Percentiles rank a stretch among this genome's conserved stretches.
Evolutionary conservation across 371 early-diverging fungal species (phyloP).

Genomic region (Mortierella sp.): DNA sequence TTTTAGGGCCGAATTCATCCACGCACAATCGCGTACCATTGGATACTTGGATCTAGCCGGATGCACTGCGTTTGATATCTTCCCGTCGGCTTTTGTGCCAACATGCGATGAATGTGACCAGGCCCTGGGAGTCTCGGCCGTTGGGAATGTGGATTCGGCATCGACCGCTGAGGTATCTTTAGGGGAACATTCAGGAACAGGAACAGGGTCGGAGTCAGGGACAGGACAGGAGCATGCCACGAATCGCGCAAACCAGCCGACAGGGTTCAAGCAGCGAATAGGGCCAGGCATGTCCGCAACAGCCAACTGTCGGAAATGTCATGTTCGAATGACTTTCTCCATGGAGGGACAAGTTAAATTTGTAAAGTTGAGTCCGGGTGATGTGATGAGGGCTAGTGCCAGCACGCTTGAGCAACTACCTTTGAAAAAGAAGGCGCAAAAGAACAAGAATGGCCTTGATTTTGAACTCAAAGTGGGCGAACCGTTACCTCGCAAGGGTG

Average conservation of each 20-base stretch:
- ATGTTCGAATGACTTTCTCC: constrained; percentile 33
- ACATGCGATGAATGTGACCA: constrained; percentile 65
- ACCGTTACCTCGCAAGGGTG: constrained; percentile 85
- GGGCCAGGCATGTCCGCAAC: constrained; percentile 42
- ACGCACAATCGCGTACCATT: constrained; percentile 62
- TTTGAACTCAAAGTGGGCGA: constrained; percentile 52
- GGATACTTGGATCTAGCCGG: constrained; percentile 82
- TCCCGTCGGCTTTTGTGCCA: constrained; percentile 71
- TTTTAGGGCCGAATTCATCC: constrained; percentile 68
- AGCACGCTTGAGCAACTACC: constrained; percentile 28
- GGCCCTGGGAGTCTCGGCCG: constrained; percentile 29
- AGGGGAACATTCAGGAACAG: background rate
- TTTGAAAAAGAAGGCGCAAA: constrained; percentile 24
- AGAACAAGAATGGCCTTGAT: constrained; percentile 25
- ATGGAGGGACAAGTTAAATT: constrained; percentile 61
- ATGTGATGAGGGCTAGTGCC: constrained; percentile 28
- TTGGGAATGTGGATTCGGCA: background rate
- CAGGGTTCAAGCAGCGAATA: constrained; percentile 27
- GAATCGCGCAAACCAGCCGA: background rate
- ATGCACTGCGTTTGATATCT: constrained; percentile 72
- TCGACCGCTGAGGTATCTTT: no score
- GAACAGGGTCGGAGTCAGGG: background rate
- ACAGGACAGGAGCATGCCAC: background rate
- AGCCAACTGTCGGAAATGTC: constrained; percentile 66
- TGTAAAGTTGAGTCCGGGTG: constrained; percentile 57